Percentiles rank a stretch among this genome's conserved stretches.
Conservation (phyloP, 2,329 filamentous ascomycete species). For the Clarireedia monteithiana region DNA sequence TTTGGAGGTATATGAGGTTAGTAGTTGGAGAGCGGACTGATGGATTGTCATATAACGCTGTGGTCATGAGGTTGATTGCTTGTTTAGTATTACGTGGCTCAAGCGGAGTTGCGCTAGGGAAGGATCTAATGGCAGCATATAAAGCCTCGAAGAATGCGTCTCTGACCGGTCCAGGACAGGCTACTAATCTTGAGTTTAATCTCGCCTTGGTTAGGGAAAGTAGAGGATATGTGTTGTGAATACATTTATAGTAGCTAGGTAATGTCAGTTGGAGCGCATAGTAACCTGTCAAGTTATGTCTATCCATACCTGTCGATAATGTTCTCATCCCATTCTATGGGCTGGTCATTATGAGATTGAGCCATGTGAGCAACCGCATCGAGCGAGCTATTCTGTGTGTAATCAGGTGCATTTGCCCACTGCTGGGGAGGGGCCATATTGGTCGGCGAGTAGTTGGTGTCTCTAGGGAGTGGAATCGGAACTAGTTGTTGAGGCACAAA, state of each 20-base stretch:
- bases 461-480: conserved; percentile 15
- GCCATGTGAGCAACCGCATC: conserved; percentile 20
- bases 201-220: conserved; percentile 49
- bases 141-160: conserved; percentile 60
- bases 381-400: conserved; percentile 21
- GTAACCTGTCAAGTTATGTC: too few relatives aligned
- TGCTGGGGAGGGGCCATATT: conserved; percentile 23
- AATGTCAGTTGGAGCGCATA: conserved; percentile 14
- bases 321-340: conserved; percentile 35
- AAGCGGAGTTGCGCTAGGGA: conserved; percentile 31
- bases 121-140: conserved; percentile 49
- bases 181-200: conserved; percentile 47
- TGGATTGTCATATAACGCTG: conserved; percentile 37
- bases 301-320: conserved; percentile 33
- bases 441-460: conserved; percentile 27
- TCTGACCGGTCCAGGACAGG: conserved; percentile 48
- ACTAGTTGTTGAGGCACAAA: conserved; percentile 14
- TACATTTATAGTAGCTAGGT: conserved; percentile 52
- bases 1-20: conserved; percentile 54
- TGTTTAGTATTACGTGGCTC: conserved; percentile 33
- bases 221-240: conserved; percentile 62
- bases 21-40: conserved; percentile 33
- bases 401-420: conserved; percentile 28
- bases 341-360: conserved; percentile 21
- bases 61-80: conserved; percentile 35